Evolutionary conservation across 345 rosid genomes (phyloP), one percentile per base, ranked within the genome.

Genomic region (Lepidium africanum): DNA sequence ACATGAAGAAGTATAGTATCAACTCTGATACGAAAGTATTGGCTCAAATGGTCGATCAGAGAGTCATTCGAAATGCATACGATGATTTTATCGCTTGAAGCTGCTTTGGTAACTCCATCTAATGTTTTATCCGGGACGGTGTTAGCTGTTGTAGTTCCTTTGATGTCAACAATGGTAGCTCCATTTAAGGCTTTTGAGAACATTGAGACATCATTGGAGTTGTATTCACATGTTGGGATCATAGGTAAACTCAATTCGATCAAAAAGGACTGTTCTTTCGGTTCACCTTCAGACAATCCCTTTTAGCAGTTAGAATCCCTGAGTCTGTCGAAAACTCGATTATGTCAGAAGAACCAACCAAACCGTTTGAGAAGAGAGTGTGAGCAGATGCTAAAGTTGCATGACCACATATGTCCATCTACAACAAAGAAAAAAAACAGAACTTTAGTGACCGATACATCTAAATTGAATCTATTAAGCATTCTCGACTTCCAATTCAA

Each of bases 371-470:
- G 54, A 92, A 89, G 37, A 87, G 77, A 3, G 54, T 15, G 45
- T 92, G 89, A 3, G 98, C 82, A 61, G 96, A 85, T 41, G 94
- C 96, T 51, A 92, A 71, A 2, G 96, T 92, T 55, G 83, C 98
- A 69, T 89, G 98, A 39, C 92, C 96, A 43, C 96, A 85, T 12
- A 89, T 83, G 1, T 75, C 32, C 23, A 84, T 81, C 94, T 91
- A n/a, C 64, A 36, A 30, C 7, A 30, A 30, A 30, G 33, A 30
- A 5, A 30, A 0, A 30, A 30, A 30, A 30, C 23, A 21, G 23
- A 30, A 30, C 33, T 5, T 30, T 30, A 6, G 7, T 30, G 7
- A 30, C 2, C 0, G 7, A 7, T 5, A 30, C 33, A 30, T 27
- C 5, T 2, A 27, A 5, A 27, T 0, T 25, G 27, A 40, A 40